Percentiles rank a stretch among this genome's conserved stretches.
These are phyloP conservation scores for Agaricus bisporus DNA, from an alignment of 768 basidiomycete genomes.

Conservation along the genomic window DNA sequence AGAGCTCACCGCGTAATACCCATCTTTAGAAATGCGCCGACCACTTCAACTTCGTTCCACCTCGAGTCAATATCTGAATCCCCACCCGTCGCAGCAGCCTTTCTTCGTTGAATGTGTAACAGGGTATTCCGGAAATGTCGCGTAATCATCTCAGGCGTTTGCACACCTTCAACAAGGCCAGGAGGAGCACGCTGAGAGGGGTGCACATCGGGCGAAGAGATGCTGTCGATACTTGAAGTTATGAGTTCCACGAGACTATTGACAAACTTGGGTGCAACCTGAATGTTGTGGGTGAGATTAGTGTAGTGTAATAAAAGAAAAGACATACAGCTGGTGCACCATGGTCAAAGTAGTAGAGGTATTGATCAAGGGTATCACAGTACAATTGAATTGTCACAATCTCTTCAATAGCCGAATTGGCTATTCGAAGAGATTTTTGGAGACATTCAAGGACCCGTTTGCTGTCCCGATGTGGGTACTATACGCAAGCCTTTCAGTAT, in stretches of 20 bases:
- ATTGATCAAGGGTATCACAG: conserved; percentile 93
- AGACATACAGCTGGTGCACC: conserved; percentile 81
- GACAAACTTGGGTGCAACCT: conserved; percentile 94
- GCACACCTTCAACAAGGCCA: conserved; percentile 87
- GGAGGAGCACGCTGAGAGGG: conserved; percentile 83
- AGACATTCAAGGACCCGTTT: conserved; percentile 97
- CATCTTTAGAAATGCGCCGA: conserved; percentile 88
- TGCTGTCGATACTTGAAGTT: conserved; percentile 88
- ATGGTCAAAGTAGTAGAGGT: conserved; percentile 93
- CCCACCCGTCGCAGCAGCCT: conserved; percentile 41
- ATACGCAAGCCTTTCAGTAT: conserved; percentile 5
- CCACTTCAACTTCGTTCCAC: conserved; percentile 87
- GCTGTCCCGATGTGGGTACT: conserved; percentile 90
- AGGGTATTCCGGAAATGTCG: conserved; percentile 93
- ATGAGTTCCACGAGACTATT: conserved; percentile 96
- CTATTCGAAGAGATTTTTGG: conserved; percentile 94
- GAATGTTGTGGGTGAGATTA: not conserved
- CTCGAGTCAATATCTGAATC: conserved; percentile 37
- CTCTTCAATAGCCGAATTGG: conserved; percentile 94
- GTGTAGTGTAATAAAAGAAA: not conserved
- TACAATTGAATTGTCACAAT: conserved; percentile 95
- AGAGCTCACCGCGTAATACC: conserved; percentile 51
- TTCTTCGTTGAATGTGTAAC: conserved; percentile 72
- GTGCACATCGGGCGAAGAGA: conserved; percentile 82
- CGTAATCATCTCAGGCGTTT: conserved; percentile 89